Conservation (phyloP, 305 asterid genomes). For the Solanum aculeatissimum region DNA sequence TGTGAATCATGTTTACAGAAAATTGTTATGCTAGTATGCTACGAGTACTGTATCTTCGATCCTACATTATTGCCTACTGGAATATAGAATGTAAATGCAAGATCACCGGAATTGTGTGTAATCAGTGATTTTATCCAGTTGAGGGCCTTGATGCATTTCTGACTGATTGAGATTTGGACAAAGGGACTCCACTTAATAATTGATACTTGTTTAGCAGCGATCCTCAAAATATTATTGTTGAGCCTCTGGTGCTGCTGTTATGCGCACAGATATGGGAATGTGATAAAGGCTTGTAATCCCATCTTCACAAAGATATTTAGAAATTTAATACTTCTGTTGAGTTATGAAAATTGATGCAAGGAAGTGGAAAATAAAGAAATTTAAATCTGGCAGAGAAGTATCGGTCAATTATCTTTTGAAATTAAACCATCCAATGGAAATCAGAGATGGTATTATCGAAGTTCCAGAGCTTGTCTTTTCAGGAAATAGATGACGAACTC, state of each 20-base stretch:
- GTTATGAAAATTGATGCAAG: neutral
- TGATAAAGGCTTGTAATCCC: neutral
- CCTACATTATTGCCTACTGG: neutral
- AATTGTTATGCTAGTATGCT: neutral
- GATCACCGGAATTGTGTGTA: neutral
- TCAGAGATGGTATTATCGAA: neutral
- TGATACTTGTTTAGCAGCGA: neutral
- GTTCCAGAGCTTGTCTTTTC: neutral
- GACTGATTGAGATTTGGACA: neutral
- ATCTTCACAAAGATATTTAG: neutral
- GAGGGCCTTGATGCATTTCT: neutral
- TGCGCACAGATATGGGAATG: neutral
- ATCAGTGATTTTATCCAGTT: neutral
- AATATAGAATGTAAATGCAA: neutral
- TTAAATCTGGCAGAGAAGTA: neutral
- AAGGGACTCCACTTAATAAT: neutral
- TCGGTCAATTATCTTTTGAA: neutral
- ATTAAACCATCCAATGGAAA: neutral
- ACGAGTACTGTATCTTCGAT: neutral
- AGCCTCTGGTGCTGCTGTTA: neutral
- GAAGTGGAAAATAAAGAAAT: neutral
- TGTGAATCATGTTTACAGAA: neutral
- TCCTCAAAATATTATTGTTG: neutral
- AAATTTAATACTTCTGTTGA: neutral
- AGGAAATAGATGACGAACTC: neutral